A percentile compares a stretch with the other conserved stretches of the same genome.
phyloP scores from a whole-genome alignment of 1,139 yeast genomes.

The Yamadazyma jaroonii region DNA sequence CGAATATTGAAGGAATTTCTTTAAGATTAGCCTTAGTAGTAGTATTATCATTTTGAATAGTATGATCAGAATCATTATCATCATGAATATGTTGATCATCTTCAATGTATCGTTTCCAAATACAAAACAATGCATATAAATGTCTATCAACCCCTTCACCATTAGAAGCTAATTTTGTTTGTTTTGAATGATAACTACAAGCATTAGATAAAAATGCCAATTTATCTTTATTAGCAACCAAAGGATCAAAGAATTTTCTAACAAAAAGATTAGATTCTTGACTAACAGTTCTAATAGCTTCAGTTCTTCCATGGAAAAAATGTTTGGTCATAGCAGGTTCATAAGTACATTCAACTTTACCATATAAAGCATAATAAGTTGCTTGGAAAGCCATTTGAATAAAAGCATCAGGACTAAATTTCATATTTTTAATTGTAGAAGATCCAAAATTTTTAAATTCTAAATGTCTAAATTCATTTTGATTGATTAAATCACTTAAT shows the following conservation, averaged over 20 bases:
- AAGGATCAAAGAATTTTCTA: slow-evolving; percentile 76
- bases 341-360: slow-evolving; percentile 89
- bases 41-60: slow-evolving; percentile 19
- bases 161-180: slow-evolving; percentile 64
- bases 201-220: slow-evolving; percentile 62
- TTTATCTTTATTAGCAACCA: slow-evolving; percentile 58
- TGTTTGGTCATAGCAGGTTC: slow-evolving; percentile 96
- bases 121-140: slow-evolving; percentile 79
- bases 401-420: slow-evolving; percentile 91
- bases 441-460: slow-evolving; percentile 79
- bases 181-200: slow-evolving; percentile 64
- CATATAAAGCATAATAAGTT: slow-evolving; percentile 87
- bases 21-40: slow-evolving; percentile 17
- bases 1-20: slow-evolving; percentile 51
- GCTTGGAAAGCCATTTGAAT: slow-evolving; percentile 94
- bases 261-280: slow-evolving; percentile 79
- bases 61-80: slow-evolving; percentile 21
- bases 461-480: slow-evolving; percentile 80
- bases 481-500: slow-evolving; percentile 81
- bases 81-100: slow-evolving; percentile 17
- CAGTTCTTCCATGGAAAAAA: slow-evolving; percentile 88
- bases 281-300: slow-evolving; percentile 83
- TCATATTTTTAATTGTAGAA: slow-evolving; percentile 76
- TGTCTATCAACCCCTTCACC: slow-evolving; percentile 93
- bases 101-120: slow-evolving; percentile 76